Evolutionary conservation across 148 eudicot genomes (phyloP), one percentile per base, ranked within the genome.

Genomic region (Nepenthes gracilis): DNA sequence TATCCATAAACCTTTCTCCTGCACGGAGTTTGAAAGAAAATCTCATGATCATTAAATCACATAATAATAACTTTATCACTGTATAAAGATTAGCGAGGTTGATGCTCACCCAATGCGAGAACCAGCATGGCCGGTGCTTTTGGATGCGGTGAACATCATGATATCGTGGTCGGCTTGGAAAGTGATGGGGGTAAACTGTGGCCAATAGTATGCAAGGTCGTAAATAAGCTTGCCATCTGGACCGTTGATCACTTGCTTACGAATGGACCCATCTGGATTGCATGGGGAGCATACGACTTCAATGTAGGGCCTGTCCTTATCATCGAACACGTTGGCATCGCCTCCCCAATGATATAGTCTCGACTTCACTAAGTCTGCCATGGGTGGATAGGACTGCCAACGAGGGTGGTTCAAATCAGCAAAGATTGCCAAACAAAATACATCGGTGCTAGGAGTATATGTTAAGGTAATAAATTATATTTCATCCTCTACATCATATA

Each of bases 181-280:
- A 36, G 94, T 76, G n/a, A 93, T 88, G 49, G 98, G 75, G n/a
- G 95, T 82, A 64, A 83, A 86, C 23, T 91, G 96, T 6, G 97
- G 96, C 97, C 97, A 91, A 53, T 83, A 87, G 70, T 91, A 87
- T 33, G 97, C 98, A 55, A 84, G 83, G 59, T 93, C 98, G 69
- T 80, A 78, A 13, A 93, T 76, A 2, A 74, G 53, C 67, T 72
- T 69, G 12, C 88, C 96, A 8, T 33, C 23, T 9, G 8, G 10
- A 1, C 48, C 47, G 14, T 77, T 81, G 37, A 83, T 83, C 1
- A 80, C 74, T 6, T 83, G 63, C 36, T 81, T 75, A 33, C 85
- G 70, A 0, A 49, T 55, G 0, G 12, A 33, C 2, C 98, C 86
- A 47, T 85, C 91, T 0, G 96, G 96, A 70, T 93, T 93, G 60